Conservation (phyloP, 352 stramenopile species). For the Elongisporangium undulatum region DNA sequence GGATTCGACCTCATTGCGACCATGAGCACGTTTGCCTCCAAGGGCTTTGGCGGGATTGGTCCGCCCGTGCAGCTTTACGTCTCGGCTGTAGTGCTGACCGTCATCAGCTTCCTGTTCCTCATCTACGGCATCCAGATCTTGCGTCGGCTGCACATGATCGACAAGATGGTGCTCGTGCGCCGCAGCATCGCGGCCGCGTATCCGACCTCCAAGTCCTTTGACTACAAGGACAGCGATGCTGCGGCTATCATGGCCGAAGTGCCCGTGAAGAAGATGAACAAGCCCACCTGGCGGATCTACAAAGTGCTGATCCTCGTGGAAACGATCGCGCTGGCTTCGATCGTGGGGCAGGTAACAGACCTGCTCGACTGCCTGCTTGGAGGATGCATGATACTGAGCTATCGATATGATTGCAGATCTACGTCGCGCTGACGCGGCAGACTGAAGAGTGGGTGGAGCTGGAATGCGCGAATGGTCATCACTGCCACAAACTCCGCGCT, state of each 20-base stretch:
- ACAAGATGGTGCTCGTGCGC: neutral
- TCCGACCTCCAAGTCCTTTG: neutral
- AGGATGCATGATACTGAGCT: neutral
- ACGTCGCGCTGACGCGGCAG: conserved; percentile 13
- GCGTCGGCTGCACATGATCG: conserved; percentile 9
- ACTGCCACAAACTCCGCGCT: conserved; percentile 30
- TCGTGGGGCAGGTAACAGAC: conserved; percentile 22
- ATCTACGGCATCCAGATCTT: conserved; percentile 28
- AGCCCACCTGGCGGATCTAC: conserved; percentile 21
- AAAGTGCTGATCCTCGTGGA: conserved; percentile 21
- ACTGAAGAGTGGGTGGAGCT: conserved; percentile 22
- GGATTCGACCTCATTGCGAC: conserved; percentile 12
- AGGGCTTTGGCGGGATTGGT: conserved; percentile 13
- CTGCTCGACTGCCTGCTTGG: no score
- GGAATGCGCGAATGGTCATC: conserved; percentile 45
- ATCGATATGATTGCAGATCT: conserved; percentile 19
- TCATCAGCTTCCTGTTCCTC: conserved; percentile 25
- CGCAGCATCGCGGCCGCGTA: neutral
- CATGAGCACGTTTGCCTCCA: conserved; percentile 12
- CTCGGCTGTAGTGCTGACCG: conserved; percentile 19
- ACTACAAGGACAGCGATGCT: neutral
- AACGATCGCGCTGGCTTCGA: conserved; percentile 16
- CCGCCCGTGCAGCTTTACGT: conserved; percentile 18
- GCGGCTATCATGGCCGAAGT: neutral
- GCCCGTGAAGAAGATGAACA: conserved; percentile 2